Evolutionary conservation across 345 rosid species (phyloP), one percentile per base, ranked within the genome.

Genomic region (Brassica nigra): DNA sequence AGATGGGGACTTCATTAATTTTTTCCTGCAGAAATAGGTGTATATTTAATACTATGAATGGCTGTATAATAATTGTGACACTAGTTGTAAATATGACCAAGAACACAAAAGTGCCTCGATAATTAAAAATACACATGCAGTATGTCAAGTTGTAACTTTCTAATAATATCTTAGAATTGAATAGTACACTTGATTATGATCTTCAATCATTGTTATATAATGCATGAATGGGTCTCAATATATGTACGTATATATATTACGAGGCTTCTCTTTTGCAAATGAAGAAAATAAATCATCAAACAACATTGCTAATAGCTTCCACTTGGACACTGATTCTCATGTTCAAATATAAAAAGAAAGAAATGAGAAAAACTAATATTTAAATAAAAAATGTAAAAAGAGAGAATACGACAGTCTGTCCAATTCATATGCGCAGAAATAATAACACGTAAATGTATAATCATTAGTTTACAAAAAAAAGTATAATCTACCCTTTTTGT

Each of bases 281-380:
- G 62, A 47, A 73, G 10, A 73, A 55, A 72, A 66, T 68, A 68
- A 79, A 68, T 74, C 36, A 74, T 74, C 47, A 69, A 69, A 78
- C 75, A 80, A 80, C 79, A 80, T 74, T 74, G 66, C 79, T 68
- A 80, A 80, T 80, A 80, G 71, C 61, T 74, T 62, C 79, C 75
- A 80, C 71, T 80, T 75, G 76, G 79, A 69, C 83, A 80, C 79
- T 80, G 83, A 80, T 80, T 80, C 83, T 74, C 79, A 80, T 69
- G 79, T 66, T 49, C 29, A 12, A 68, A 64, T 80, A 79, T 74
- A 49, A 27, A 62, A 49, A 36, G 52, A 31, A 68, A 62, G 4
- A 28, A n/a, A 65, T 14, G 44, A 71, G 42, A 70, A 49, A 49
- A 14, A 5, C 20, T 47, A 64, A 54, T 54, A 29, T 49, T 66